Base-by-base conservation (phyloP, 73 alveolate genomes). In the Uronychia binucleata region DNA sequence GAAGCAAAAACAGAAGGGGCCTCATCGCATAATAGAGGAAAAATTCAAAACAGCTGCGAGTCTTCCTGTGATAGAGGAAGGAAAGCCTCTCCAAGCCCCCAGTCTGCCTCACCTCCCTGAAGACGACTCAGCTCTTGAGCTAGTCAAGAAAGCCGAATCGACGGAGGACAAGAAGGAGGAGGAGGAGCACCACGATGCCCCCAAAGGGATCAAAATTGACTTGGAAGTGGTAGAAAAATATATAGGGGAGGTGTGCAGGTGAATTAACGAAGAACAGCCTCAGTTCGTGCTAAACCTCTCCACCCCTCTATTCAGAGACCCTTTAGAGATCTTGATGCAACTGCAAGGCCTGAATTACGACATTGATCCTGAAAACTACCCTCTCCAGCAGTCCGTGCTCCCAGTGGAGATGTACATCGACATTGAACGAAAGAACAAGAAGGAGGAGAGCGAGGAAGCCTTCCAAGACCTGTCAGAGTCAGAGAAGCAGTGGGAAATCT, bases 381-480 rank as follows among this genome's bases (percentile, higher is more conserved):
- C 94, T 1, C 80, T 30, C 76, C 67, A 88, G 33, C 82, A 77
- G 29, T 77, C 90, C 28, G 94, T 88, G 11, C 80, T 88, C 5
- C 74, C 91, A 13, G 94, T 88, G 1, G 94, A 88, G 59, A 46
- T 88, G 46, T 88, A 88, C 78, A 89, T 88, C 0, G 91, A 88
- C 74, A 88, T 88, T 30, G 94, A 88, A 33, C 77, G 85, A 19
- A 46, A 46, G 67, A 46, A 46, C 67, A 46, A 75, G 30, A 1
- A 13, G 30, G 57, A 8, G 19, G 81, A 28, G 0, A 28, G 1
- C 19, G 78, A 60, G 78, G 78, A 28, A 60, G 1, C 19, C n/a
- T 14, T 75, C 34, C 1, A 14, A 28, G 34, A 75, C 19, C 79
- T 14, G 30, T 75, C 57, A 1, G 31, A 75, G 25, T 29, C 59